Percentiles rank a stretch among this genome's conserved stretches.
phyloP scores from a whole-genome alignment of 306 rosid genomes.

The Rosa rugosa region DNA sequence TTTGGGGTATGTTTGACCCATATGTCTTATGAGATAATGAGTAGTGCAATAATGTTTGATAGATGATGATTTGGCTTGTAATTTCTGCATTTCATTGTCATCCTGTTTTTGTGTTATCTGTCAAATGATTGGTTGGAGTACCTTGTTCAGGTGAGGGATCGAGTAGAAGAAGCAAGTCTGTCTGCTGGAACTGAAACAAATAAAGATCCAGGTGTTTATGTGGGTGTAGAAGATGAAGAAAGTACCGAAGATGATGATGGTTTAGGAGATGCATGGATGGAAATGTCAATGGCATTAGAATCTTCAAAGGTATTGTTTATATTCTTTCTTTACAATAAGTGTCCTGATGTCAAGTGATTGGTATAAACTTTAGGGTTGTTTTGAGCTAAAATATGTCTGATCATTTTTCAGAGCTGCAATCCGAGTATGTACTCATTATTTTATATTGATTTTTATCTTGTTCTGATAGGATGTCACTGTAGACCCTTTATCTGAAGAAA shows the following conservation, averaged over 20 bases:
- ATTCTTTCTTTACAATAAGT: not conserved
- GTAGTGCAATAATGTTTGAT: not conserved
- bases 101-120: not conserved
- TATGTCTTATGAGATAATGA: conserved; percentile 12
- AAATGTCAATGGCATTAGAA: conserved; percentile 80
- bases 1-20: conserved; percentile 46
- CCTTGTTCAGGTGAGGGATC: conserved; percentile 28
- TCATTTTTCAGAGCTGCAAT: not conserved
- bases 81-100: conserved; percentile 14
- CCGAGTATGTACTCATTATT: not conserved
- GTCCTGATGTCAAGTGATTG: not conserved
- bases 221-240: conserved; percentile 63
- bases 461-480: conserved; percentile 51
- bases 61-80: not conserved
- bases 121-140: not conserved
- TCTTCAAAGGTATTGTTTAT: conserved; percentile 58
- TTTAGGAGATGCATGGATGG: conserved; percentile 78
- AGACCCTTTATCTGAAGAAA: conserved; percentile 47
- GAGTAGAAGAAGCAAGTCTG: conserved; percentile 19
- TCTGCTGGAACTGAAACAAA: conserved; percentile 20
- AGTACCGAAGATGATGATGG: conserved; percentile 62
- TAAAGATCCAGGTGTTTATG: conserved; percentile 59
- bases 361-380: not conserved
- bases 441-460: not conserved
- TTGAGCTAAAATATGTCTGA: not conserved